Evolutionary conservation across 495 filamentous ascomycete genomes (phyloP).

Genomic region (Neurospora cerealis): DNA sequence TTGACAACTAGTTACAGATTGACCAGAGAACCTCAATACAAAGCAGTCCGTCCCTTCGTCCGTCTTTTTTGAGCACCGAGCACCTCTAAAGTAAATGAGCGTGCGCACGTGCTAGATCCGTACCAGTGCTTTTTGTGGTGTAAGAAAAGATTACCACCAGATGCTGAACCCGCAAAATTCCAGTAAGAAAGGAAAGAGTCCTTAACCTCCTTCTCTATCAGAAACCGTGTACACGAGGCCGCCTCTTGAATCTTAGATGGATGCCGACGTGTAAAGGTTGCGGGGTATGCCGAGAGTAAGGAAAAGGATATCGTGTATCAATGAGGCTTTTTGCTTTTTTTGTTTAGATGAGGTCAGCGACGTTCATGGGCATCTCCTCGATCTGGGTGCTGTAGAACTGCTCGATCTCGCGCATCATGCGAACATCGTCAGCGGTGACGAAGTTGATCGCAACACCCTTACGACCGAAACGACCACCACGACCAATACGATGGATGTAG

Average conservation of each 20-base stretch:
- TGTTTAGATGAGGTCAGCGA: slow-evolving; percentile 51
- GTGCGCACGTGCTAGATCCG: slow-evolving; percentile 16
- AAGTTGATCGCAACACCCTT: slow-evolving; percentile 99
- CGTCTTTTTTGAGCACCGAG: slow-evolving; percentile 19
- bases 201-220: slow-evolving; percentile 14
- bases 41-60: slow-evolving; percentile 1
- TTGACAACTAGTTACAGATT: slow-evolving; percentile 22
- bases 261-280: slow-evolving; percentile 18
- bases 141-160: slow-evolving; percentile 14
- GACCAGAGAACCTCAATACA: slow-evolving; percentile 7
- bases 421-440: slow-evolving; percentile 92
- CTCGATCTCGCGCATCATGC: slow-evolving; percentile 96
- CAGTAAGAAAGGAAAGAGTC: slow-evolving; percentile 5
- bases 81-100: slow-evolving; percentile 21
- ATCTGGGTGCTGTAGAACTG: slow-evolving; percentile 96
- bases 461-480: slow-evolving; percentile 88
- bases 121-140: slow-evolving; percentile 18
- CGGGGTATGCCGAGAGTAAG: slow-evolving; percentile 20
- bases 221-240: slow-evolving; percentile 16
- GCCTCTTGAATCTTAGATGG: slow-evolving; percentile 7
- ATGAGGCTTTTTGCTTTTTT: background rate
- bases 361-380: slow-evolving; percentile 99
- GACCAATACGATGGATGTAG: slow-evolving; percentile 97
- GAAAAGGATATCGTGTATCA: slow-evolving; percentile 4
- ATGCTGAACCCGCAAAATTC: slow-evolving; percentile 19